Conservation (phyloP, 139 green algal genomes). For the Spirogloea muscicola region DNA sequence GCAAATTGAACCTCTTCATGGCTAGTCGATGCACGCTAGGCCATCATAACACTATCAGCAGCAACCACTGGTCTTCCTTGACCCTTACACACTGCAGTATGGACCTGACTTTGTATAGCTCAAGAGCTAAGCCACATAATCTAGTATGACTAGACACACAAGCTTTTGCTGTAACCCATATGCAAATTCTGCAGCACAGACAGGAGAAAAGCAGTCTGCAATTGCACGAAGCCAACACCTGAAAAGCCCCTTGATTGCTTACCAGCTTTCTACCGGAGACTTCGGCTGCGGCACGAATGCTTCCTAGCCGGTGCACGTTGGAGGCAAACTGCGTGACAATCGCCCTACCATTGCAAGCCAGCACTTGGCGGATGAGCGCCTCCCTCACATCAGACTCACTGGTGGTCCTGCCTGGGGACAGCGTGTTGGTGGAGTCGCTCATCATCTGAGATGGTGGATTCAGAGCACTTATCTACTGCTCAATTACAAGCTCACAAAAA, state of each 20-base stretch:
- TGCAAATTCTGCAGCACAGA: background rate
- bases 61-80: too few relatives aligned
- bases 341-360: slow-evolving; percentile 73
- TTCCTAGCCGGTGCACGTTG: slow-evolving; percentile 83
- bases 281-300: slow-evolving; percentile 90
- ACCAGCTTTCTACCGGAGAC: slow-evolving; percentile 66
- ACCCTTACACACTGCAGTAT: slow-evolving; percentile 3
- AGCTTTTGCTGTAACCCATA: background rate
- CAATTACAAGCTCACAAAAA: background rate
- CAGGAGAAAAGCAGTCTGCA: too few relatives aligned
- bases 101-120: background rate
- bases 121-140: background rate
- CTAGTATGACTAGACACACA: background rate
- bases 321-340: slow-evolving; percentile 91
- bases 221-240: too few relatives aligned
- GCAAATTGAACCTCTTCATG: background rate
- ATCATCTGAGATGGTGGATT: slow-evolving; percentile 66
- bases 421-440: slow-evolving; percentile 95
- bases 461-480: background rate
- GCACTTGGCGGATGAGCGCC: slow-evolving; percentile 64
- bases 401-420: slow-evolving; percentile 81
- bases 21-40: too few relatives aligned
- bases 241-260: background rate
- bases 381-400: slow-evolving; percentile 75
- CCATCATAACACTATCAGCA: too few relatives aligned